These are phyloP conservation scores for Luvunga scandens DNA, from an alignment of 345 rosid species.

Conservation along the genomic window DNA sequence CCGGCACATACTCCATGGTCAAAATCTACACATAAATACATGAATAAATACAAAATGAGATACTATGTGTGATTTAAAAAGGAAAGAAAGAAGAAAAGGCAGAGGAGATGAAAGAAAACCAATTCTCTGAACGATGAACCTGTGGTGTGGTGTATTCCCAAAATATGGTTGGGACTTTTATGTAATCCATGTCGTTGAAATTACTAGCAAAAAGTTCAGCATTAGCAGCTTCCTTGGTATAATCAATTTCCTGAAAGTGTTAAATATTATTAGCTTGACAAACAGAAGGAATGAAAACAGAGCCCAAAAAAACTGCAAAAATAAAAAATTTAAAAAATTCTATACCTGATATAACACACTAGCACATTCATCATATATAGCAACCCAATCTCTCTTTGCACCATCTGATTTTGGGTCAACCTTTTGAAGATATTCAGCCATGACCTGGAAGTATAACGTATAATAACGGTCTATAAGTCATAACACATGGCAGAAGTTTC, in stretches of 20 bases:
- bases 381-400: slow-evolving; percentile 99
- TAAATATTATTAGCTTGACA: slow-evolving; percentile 11
- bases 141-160: slow-evolving; percentile 95
- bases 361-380: slow-evolving; percentile 99
- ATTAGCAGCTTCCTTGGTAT: slow-evolving; percentile 94
- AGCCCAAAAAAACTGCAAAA: not conserved
- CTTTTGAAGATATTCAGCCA: slow-evolving; percentile 97
- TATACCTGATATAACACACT: slow-evolving; percentile 81
- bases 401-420: slow-evolving; percentile 99
- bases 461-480: not conserved
- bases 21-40: slow-evolving; percentile 52
- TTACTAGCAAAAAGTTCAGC: slow-evolving; percentile 90
- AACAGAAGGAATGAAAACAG: not conserved
- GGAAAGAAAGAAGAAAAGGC: not conserved
- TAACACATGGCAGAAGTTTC: not conserved
- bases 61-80: not conserved
- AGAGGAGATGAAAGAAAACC: not conserved
- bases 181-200: slow-evolving; percentile 74
- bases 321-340: no score
- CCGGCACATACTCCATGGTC: slow-evolving; percentile 99
- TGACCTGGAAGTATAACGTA: slow-evolving; percentile 50
- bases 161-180: slow-evolving; percentile 80
- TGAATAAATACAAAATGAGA: slow-evolving; percentile 5
- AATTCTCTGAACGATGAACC: slow-evolving; percentile 34
- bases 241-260: slow-evolving; percentile 83